Evolutionary conservation across 352 stramenopile genomes (phyloP), one percentile per base, ranked within the genome.

Genomic region (Phytophthora boehmeriae): DNA sequence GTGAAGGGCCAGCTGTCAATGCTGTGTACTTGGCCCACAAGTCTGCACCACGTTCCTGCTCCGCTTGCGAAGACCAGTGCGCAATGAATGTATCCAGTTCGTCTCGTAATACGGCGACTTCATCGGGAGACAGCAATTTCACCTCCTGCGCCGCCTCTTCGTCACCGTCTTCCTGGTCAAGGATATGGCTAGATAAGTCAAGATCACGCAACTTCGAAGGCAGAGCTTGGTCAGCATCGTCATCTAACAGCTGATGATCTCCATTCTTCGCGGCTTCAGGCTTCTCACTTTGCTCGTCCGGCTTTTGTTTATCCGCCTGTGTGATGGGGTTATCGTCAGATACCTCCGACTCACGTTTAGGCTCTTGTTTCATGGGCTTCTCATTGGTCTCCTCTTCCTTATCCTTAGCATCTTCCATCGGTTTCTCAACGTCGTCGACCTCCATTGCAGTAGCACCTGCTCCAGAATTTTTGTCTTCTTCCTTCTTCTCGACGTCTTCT

Each of bases 11-110:
- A 39, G 90, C 81, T 16, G 97, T 99, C 38, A 98, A 77, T 10
- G 89, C 82, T 38, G 95, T 92, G 70, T 99, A 97, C 60, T 92
- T 90, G 35, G 86, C 81, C 96, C 96, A 99, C 19, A 97, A 73
- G 51, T 93, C 84, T 5, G 85, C 71, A 5, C 88, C 86, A 10
- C 75, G 72, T 25, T 72, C 50, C 8, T 75, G 67, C 38, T 86
- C 53, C 6, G 71, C 64, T 38, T 77, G 75, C 9, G 76, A 88
- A 17, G 68, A 74, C 75, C 80, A 94, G 22, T 76, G 75, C 0
- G 81, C 76, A 44, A 96, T 94, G 32, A 80, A 90, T 32, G 70
- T 68, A 58, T 97, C 90, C 20, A 96, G 61, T 13, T 96, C 85
- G 17, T 88, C 83, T 30, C 88, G 83, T 59, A 96, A 60, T 9